Percentiles rank a stretch among this genome's conserved stretches.
phyloP scores from a whole-genome alignment of 257 asterid species.

The Solanum tacnaense region DNA sequence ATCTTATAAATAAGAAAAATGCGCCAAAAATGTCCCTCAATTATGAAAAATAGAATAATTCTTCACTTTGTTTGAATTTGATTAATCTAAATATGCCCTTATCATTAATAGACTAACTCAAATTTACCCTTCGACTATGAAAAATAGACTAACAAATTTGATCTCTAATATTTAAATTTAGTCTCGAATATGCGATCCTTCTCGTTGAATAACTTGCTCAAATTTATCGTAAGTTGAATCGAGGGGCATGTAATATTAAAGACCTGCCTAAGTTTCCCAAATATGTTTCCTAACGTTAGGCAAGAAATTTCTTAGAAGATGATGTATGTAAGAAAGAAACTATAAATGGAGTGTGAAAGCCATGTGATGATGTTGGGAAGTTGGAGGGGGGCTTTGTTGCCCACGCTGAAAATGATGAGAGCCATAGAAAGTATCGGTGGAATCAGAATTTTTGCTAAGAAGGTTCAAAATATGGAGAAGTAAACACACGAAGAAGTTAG shows the following conservation, averaged over 20 bases:
- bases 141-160: neutral
- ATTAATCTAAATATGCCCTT: neutral
- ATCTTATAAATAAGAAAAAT: neutral
- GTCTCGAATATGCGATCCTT: neutral
- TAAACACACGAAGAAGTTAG: neutral
- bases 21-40: neutral
- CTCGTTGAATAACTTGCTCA: neutral
- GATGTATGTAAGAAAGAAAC: neutral
- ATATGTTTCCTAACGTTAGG: neutral
- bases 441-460: neutral
- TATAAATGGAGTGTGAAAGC: neutral
- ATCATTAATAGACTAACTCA: neutral
- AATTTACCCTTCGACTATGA: neutral
- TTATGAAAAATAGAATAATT: neutral
- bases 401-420: slow-evolving; percentile 5
- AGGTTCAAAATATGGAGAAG: neutral
- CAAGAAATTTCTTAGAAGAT: neutral
- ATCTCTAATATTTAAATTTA: neutral
- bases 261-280: neutral
- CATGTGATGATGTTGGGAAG: slow-evolving; percentile 5
- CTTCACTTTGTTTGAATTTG: neutral
- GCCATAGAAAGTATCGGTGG: neutral
- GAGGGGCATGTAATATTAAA: neutral
- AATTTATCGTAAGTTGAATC: neutral
- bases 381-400: neutral